A percentile compares a stretch with the other conserved stretches of the same genome.
Evolutionary conservation across 345 rosid genomes (phyloP).

Genomic region (Eucalyptus viminalis): DNA sequence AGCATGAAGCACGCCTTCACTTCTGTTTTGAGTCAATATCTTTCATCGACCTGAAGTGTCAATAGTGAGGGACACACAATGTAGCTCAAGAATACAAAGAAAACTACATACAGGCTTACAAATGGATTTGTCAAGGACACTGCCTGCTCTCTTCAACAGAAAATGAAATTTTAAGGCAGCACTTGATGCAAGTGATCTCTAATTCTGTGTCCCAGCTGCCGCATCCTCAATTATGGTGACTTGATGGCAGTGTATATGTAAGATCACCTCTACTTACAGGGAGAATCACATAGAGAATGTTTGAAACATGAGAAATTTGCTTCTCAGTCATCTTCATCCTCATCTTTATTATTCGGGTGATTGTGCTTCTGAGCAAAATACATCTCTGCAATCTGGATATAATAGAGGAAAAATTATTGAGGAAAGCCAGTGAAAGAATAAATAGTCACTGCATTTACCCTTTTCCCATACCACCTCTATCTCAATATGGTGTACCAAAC

Average conservation of each 20-base stretch:
- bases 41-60: neutral
- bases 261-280: neutral
- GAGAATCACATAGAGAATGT: neutral
- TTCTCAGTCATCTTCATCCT: conserved; percentile 57
- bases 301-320: neutral
- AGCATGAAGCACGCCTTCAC: neutral
- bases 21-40: neutral
- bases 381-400: conserved; percentile 76
- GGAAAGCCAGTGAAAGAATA: neutral
- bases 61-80: neutral
- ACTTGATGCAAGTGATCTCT: neutral
- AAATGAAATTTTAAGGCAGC: neutral
- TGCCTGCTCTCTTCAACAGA: neutral
- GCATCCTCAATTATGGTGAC: neutral
- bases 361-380: conserved; percentile 65
- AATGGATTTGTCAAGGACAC: neutral
- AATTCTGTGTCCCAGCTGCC: neutral
- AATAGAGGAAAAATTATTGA: neutral
- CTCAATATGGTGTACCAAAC: neutral
- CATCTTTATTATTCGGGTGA: conserved; percentile 33
- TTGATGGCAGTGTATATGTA: neutral
- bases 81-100: neutral
- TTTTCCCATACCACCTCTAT: neutral
- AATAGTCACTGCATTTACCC: neutral
- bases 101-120: neutral